phyloP scores from a whole-genome alignment of 805 yeast species.

The Saccharomyces jurei region DNA sequence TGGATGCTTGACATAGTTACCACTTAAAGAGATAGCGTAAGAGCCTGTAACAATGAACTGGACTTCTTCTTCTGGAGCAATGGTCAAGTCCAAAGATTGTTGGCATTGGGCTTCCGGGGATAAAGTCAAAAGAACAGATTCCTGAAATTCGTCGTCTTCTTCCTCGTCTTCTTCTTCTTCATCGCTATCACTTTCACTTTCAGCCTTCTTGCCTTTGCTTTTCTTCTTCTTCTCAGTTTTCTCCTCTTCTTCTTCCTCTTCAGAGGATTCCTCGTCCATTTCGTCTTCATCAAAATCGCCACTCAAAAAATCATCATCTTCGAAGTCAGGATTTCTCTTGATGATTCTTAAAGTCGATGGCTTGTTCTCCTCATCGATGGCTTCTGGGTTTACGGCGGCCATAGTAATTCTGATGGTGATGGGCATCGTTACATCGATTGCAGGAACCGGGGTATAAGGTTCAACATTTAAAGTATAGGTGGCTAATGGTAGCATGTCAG shows the following conservation, averaged over 20 bases:
- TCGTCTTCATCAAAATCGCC: slow-evolving; percentile 37
- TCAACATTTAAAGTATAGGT: slow-evolving; percentile 70
- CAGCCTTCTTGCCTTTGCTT: slow-evolving; percentile 35
- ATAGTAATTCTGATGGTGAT: slow-evolving; percentile 78
- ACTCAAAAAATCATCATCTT: slow-evolving; percentile 35
- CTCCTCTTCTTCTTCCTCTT: slow-evolving; percentile 28
- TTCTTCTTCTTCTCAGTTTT: slow-evolving; percentile 41
- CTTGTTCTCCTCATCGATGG: slow-evolving; percentile 58
- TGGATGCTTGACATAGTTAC: slow-evolving; percentile 91
- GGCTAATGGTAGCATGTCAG: slow-evolving; percentile 65
- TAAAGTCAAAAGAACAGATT: slow-evolving; percentile 75
- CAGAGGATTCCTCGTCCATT: slow-evolving; percentile 36
- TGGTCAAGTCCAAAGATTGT: slow-evolving; percentile 77
- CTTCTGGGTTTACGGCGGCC: slow-evolving; percentile 78
- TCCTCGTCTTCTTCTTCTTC: slow-evolving; percentile 43
- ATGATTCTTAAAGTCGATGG: slow-evolving; percentile 82
- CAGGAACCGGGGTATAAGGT: slow-evolving; percentile 78
- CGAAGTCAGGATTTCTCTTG: slow-evolving; percentile 46
- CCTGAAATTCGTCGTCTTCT: slow-evolving; percentile 63
- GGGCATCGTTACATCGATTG: slow-evolving; percentile 73
- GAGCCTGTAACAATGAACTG: slow-evolving; percentile 89
- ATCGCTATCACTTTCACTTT: slow-evolving; percentile 35
- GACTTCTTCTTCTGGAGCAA: slow-evolving; percentile 82
- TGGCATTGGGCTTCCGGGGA: slow-evolving; percentile 70
- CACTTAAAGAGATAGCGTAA: slow-evolving; percentile 77